These are phyloP conservation scores for Penicillium herquei DNA, from an alignment of 495 filamentous ascomycete genomes.

Conservation along the genomic window DNA sequence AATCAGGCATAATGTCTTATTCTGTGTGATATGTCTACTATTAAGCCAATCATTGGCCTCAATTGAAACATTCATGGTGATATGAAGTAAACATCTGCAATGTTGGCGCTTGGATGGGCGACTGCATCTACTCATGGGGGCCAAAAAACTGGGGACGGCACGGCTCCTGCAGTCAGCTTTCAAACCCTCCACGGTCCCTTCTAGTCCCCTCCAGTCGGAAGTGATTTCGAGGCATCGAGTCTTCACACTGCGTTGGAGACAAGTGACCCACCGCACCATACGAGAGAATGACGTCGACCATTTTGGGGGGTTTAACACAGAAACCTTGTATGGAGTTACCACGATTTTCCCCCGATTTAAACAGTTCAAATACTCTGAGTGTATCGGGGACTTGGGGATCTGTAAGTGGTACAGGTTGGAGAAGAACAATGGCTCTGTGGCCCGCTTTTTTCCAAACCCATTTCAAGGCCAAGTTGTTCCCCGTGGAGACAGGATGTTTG, in stretches of 20 bases:
- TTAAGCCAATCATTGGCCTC: too few species aligned
- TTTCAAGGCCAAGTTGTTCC: neutral
- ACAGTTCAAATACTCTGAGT: neutral
- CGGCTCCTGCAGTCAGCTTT: slow-evolving; percentile 21
- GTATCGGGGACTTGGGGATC: neutral
- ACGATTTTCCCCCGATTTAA: neutral
- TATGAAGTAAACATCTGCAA: too few species aligned
- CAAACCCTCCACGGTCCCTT: slow-evolving; percentile 10
- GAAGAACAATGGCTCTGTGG: neutral
- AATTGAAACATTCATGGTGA: too few species aligned
- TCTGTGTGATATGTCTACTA: too few species aligned
- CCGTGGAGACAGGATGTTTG: neutral
- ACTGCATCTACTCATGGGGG: neutral
- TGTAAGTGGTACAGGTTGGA: neutral
- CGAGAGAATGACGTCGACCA: slow-evolving; percentile 33
- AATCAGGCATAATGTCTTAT: too few species aligned
- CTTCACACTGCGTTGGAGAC: slow-evolving; percentile 10
- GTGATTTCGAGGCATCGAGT: slow-evolving; percentile 19
- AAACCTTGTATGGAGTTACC: slow-evolving; percentile 2
- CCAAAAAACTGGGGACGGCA: slow-evolving; percentile 16
- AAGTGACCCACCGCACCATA: slow-evolving; percentile 20
- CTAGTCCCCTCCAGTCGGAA: slow-evolving; percentile 28
- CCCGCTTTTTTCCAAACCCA: slow-evolving; percentile 1
- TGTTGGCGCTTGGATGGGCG: too few species aligned
- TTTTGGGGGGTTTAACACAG: neutral